These are phyloP conservation scores for Mycena sp. DNA, from an alignment of 1,284 basidiomycete species.

Conservation along the genomic window DNA sequence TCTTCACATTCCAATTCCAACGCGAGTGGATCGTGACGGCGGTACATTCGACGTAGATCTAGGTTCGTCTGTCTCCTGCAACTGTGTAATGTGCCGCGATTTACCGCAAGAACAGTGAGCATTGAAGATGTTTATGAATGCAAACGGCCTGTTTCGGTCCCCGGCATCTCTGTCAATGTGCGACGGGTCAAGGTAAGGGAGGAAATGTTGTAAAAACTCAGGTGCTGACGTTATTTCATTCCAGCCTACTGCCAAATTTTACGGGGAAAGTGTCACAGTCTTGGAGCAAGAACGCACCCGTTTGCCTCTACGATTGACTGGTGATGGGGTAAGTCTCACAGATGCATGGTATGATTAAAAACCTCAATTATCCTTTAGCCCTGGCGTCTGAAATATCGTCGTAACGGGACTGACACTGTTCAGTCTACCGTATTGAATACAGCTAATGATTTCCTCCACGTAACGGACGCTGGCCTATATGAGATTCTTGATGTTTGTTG, in stretches of 20 bases:
- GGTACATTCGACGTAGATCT: constrained; percentile 87
- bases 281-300: constrained; percentile 82
- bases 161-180: constrained; percentile 91
- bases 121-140: constrained; percentile 93
- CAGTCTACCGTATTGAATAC: constrained; percentile 62
- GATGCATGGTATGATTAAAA: neutral
- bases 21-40: constrained; percentile 74
- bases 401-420: constrained; percentile 57
- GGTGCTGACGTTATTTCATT: constrained; percentile 14
- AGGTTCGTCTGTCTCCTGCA: constrained; percentile 53
- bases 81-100: neutral
- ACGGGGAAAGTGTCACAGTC: constrained; percentile 74
- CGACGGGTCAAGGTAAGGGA: constrained; percentile 78
- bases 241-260: constrained; percentile 91
- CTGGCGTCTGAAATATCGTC: constrained; percentile 86
- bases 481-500: constrained; percentile 74
- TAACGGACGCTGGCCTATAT: constrained; percentile 81
- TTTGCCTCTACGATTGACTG: constrained; percentile 86
- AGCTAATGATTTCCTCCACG: constrained; percentile 79
- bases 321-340: constrained; percentile 77
- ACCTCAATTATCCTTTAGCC: constrained; percentile 61
- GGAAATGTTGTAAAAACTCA: neutral
- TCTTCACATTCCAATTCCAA: constrained; percentile 75
- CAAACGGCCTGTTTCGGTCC: constrained; percentile 80
- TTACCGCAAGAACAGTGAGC: constrained; percentile 61